Evolutionary conservation across 169 alveolate genomes (phyloP).

Genomic region (Babesia bovis): DNA sequence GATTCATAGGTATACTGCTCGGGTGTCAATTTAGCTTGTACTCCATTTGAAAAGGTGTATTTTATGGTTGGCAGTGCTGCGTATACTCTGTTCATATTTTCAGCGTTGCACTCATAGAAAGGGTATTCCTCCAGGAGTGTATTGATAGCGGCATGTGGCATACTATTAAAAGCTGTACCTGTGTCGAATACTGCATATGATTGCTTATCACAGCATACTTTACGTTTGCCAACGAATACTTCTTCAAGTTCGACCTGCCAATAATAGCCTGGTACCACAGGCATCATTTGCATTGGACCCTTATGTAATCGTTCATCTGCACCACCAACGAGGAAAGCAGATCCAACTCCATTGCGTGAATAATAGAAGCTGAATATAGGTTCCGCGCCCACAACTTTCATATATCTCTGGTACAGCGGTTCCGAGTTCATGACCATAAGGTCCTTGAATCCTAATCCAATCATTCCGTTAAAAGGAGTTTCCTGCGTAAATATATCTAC

Average conservation of each 20-base stretch:
- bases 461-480: constrained; percentile 84
- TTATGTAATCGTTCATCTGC: constrained; percentile 78
- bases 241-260: constrained; percentile 85
- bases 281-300: constrained; percentile 81
- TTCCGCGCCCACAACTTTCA: constrained; percentile 54
- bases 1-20: constrained; percentile 66
- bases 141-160: constrained; percentile 78
- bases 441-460: constrained; percentile 86
- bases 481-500: constrained; percentile 35
- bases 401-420: constrained; percentile 71
- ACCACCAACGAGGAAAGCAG: constrained; percentile 85
- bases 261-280: constrained; percentile 83
- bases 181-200: constrained; percentile 86
- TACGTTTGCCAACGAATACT: constrained; percentile 79
- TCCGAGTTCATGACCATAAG: constrained; percentile 74
- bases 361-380: constrained; percentile 74
- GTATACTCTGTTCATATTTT: neutral
- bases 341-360: constrained; percentile 55
- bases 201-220: constrained; percentile 83
- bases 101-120: constrained; percentile 30
- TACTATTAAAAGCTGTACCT: constrained; percentile 87
- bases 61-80: constrained; percentile 20
- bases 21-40: constrained; percentile 70
- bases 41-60: constrained; percentile 56
- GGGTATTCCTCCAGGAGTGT: constrained; percentile 65